phyloP scores from a whole-genome alignment of 73 alveolate genomes.

The Breviolum minutum region DNA sequence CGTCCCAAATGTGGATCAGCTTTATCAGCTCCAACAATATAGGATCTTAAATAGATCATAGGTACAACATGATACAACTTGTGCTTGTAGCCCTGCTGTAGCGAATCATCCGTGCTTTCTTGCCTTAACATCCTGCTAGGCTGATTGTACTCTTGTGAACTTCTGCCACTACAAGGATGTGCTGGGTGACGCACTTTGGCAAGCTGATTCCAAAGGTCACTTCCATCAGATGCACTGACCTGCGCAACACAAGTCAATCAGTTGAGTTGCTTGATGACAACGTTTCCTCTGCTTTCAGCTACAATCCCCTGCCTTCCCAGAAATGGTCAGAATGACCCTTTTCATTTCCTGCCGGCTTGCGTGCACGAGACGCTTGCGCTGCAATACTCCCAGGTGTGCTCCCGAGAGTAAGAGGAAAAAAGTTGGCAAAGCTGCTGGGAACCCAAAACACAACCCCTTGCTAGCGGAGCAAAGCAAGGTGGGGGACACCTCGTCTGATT shows the following conservation, averaged over 20 bases:
- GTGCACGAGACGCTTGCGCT: too few relatives aligned
- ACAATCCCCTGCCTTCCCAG: constrained; percentile 44
- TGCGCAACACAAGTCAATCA: neutral
- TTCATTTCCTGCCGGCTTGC: constrained; percentile 44
- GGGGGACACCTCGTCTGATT: neutral
- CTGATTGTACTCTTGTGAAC: neutral
- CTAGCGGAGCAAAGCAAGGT: too few relatives aligned
- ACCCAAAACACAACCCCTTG: too few relatives aligned
- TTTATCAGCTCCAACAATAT: too few relatives aligned
- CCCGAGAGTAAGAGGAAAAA: too few relatives aligned
- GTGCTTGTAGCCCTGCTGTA: too few relatives aligned
- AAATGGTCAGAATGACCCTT: constrained; percentile 53
- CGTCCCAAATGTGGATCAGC: too few relatives aligned
- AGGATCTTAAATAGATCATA: too few relatives aligned
- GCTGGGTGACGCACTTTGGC: neutral
- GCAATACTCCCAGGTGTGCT: too few relatives aligned
- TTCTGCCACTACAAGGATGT: neutral
- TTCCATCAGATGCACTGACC: constrained; percentile 79
- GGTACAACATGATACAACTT: too few relatives aligned
- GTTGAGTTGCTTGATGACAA: neutral
- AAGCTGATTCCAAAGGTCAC: constrained; percentile 78
- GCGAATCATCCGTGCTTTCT: too few relatives aligned
- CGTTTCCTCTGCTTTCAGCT: neutral
- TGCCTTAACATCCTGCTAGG: too few relatives aligned
- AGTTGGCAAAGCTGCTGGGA: neutral